A percentile compares a stretch with the other conserved stretches of the same genome.
Evolutionary conservation across 2,329 filamentous ascomycete species (phyloP).

Genomic region (Aspergillus sp.): DNA sequence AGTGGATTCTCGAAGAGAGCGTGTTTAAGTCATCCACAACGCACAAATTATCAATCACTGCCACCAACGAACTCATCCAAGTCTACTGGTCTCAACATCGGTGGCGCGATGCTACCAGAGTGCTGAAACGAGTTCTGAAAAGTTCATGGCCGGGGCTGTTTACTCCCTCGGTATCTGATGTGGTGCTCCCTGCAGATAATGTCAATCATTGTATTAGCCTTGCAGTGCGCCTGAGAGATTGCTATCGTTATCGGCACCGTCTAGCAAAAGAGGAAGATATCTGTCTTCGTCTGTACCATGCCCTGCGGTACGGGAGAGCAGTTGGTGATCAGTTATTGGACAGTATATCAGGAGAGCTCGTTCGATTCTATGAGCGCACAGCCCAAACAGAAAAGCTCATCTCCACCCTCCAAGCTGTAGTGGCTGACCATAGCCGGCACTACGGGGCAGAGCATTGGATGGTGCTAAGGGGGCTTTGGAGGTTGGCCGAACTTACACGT

Average conservation of each 20-base stretch:
- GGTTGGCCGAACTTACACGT: slow-evolving; percentile 30
- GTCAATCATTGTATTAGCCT: slow-evolving; percentile 44
- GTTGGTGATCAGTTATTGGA: slow-evolving; percentile 27
- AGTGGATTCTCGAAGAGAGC: slow-evolving; percentile 40
- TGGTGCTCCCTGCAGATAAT: slow-evolving; percentile 39
- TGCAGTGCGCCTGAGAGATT: slow-evolving; percentile 43
- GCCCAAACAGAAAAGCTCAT: slow-evolving; percentile 33
- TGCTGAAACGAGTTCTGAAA: slow-evolving; percentile 43
- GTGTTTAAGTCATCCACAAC: slow-evolving; percentile 40
- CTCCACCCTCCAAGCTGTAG: slow-evolving; percentile 32
- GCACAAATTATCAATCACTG: slow-evolving; percentile 36
- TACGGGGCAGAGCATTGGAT: slow-evolving; percentile 29
- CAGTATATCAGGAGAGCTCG: slow-evolving; percentile 21
- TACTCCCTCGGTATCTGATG: slow-evolving; percentile 39
- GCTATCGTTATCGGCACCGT: slow-evolving; percentile 38
- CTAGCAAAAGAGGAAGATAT: slow-evolving; percentile 33
- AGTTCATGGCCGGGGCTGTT: slow-evolving; percentile 46
- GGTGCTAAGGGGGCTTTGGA: slow-evolving; percentile 34
- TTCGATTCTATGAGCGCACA: slow-evolving; percentile 25
- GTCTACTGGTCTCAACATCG: slow-evolving; percentile 44
- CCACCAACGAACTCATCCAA: slow-evolving; percentile 35
- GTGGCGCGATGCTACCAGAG: slow-evolving; percentile 43
- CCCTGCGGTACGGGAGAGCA: slow-evolving; percentile 21
- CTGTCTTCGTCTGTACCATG: slow-evolving; percentile 31
- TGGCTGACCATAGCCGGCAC: slow-evolving; percentile 32